Evolutionary conservation across 2,329 filamentous ascomycete species (phyloP), one percentile per base, ranked within the genome.

Genomic region (Bipolaris gigantea): DNA sequence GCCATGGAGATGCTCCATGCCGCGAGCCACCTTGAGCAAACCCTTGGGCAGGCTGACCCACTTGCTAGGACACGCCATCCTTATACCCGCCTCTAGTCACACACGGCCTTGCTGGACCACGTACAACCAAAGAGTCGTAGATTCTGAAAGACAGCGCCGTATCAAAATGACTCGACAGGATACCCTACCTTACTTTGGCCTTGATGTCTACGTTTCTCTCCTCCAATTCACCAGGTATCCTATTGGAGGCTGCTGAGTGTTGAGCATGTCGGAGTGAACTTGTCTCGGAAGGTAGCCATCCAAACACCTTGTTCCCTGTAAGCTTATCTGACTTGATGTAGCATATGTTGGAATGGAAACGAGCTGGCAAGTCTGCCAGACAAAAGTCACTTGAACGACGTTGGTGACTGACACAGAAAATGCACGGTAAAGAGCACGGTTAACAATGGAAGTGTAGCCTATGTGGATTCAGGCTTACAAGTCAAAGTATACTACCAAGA

Each of bases 401-500:
- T 36, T 15, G 42, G 5, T 21, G 11, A 9, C 13, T 4, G 10
- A 27, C 19, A 25, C 19, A 30, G 23, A 25, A 2, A 16, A 10
- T 5, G 23, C 18, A 21, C n/a, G 8, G 10, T 4, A 13, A 18
- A 19, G 25, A 19, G 25, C 5, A 6, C 11, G 3, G 25, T 15
- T 33, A 25, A 16, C 8, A 25, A 23, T 38, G 4, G 18, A 32
- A 23, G 32, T 5, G 5, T 19, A 13, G 19, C 35, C 13, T 6
- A 21, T 13, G 3, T 25, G n/a, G 3, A 27, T 21, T 36, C 4
- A 25, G 13, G 18, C 49, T 55, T 67, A 74, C 13, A 68, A 67
- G 38, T 73, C 66, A 30, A 97, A 92, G 76, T 93, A 97, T 46
- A 97, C 92, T 30, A 96, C 89, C 78, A 92, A 85, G 73, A 96